phyloP scores from a whole-genome alignment of 129 eudicot species.

The Mikania micrantha region DNA sequence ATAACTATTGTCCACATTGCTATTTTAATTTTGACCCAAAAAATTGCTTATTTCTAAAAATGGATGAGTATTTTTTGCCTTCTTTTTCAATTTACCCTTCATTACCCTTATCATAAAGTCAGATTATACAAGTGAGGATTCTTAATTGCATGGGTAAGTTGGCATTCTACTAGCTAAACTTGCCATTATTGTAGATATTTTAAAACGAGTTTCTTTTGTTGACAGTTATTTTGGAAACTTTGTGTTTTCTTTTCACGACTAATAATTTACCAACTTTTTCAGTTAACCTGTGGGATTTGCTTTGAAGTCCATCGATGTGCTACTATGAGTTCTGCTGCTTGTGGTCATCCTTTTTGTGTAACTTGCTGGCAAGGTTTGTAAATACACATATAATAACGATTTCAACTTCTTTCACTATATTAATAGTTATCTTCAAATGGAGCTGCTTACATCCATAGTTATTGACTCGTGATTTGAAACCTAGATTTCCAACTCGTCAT shows the following conservation, averaged over 20 bases:
- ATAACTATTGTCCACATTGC: not conserved
- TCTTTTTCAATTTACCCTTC: not conserved
- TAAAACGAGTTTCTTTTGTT: not conserved
- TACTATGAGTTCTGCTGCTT: conserved; percentile 74
- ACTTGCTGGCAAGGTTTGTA: conserved; percentile 88
- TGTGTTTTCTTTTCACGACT: conserved; percentile 6
- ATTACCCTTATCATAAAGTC: not conserved
- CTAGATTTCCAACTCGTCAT: not conserved
- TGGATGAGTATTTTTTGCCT: not conserved
- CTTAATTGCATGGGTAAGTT: not conserved
- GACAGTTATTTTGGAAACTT: not conserved
- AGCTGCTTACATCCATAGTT: conserved; percentile 8
- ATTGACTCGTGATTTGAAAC: not conserved
- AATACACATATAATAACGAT: not conserved
- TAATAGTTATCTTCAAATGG: not conserved
- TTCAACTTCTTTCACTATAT: not conserved
- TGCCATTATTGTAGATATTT: not conserved
- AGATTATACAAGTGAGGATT: not conserved
- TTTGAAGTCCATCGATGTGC: conserved; percentile 62
- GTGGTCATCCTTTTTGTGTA: conserved; percentile 93
- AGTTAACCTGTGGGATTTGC: conserved; percentile 96
- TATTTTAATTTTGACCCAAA: not conserved
- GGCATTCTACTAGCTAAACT: not conserved
- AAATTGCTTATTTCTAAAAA: not conserved
- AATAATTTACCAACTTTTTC: conserved; percentile 14